phyloP scores from a whole-genome alignment of 768 basidiomycete genomes.

The Suillus fuscotomentosus region DNA sequence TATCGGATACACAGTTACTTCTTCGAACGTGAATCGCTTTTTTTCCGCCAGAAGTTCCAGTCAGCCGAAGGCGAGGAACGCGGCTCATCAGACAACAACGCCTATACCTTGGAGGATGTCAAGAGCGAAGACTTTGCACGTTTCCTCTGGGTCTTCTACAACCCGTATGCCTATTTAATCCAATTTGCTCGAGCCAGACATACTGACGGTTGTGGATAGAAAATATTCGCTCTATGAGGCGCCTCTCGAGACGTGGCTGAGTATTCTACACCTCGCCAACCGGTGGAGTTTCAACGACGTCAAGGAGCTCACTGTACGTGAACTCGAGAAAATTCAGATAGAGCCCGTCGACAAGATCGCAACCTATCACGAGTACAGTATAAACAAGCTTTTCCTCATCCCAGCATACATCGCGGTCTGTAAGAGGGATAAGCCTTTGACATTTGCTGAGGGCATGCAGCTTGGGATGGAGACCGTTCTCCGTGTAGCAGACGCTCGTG shows the following conservation, averaged over 20 bases:
- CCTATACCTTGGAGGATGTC: conserved; percentile 45
- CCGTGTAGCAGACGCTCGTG: conserved; percentile 38
- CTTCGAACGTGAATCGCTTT: conserved; percentile 57
- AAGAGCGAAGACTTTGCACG: conserved; percentile 49
- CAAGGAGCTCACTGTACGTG: conserved; percentile 36
- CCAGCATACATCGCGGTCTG: conserved; percentile 35
- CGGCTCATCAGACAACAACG: conserved; percentile 39
- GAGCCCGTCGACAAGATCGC: conserved; percentile 36
- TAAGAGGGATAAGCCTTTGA: conserved; percentile 34
- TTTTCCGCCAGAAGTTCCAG: conserved; percentile 40
- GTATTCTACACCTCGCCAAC: conserved; percentile 37
- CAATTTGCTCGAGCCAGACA: neutral
- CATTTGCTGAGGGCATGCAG: conserved; percentile 38
- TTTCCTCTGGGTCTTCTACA: conserved; percentile 64
- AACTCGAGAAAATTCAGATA: conserved; percentile 37
- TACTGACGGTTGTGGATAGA: conserved; percentile 16
- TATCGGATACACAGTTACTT: conserved; percentile 63
- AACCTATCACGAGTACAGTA: conserved; percentile 36
- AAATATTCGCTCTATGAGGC: conserved; percentile 40
- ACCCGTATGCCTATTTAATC: conserved; percentile 42
- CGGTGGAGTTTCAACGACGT: conserved; percentile 41
- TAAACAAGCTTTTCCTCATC: conserved; percentile 35
- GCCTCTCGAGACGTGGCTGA: conserved; percentile 39
- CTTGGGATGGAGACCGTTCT: conserved; percentile 40
- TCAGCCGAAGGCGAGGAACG: conserved; percentile 28